These are phyloP conservation scores for Uronychia binucleata DNA, from an alignment of 73 alveolate genomes.

Conservation along the genomic window DNA sequence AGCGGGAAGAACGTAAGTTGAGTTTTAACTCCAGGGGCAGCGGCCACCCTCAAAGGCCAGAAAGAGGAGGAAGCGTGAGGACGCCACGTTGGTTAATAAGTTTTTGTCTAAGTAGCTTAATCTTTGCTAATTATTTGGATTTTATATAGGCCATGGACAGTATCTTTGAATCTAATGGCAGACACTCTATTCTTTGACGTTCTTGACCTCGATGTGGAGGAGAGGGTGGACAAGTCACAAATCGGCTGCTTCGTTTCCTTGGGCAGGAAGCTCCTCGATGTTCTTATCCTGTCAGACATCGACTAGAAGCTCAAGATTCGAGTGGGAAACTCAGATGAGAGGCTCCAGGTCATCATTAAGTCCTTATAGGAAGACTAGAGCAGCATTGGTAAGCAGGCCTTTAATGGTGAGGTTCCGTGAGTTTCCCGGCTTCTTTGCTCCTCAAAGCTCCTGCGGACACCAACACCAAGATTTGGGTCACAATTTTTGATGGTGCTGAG, in stretches of 20 bases:
- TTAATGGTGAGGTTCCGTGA: constrained; percentile 10
- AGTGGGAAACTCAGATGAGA: constrained; percentile 20
- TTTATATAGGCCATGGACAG: neutral
- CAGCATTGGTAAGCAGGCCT: constrained; percentile 28
- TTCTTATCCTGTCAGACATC: constrained; percentile 34
- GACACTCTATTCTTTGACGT: neutral
- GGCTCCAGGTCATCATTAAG: constrained; percentile 37
- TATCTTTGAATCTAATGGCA: neutral
- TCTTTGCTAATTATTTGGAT: neutral
- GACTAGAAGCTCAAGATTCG: constrained; percentile 34
- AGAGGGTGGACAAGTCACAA: neutral
- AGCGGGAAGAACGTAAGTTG: neutral
- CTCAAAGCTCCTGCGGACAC: neutral
- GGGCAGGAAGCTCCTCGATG: constrained; percentile 64
- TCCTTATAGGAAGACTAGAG: constrained; percentile 51
- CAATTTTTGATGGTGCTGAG: constrained; percentile 57
- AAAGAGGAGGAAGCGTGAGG: neutral
- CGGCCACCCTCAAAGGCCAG: neutral
- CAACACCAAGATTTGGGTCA: constrained; percentile 39
- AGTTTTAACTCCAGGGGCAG: neutral
- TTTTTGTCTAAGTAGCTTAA: no score
- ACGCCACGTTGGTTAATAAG: neutral
- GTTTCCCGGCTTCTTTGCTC: constrained; percentile 10
- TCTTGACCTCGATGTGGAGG: constrained; percentile 5
- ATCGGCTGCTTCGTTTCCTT: constrained; percentile 3